Percentiles rank a stretch among this genome's conserved stretches.
phyloP scores from a whole-genome alignment of 176 grass and related monocot species.

The Triticum monococcum region DNA sequence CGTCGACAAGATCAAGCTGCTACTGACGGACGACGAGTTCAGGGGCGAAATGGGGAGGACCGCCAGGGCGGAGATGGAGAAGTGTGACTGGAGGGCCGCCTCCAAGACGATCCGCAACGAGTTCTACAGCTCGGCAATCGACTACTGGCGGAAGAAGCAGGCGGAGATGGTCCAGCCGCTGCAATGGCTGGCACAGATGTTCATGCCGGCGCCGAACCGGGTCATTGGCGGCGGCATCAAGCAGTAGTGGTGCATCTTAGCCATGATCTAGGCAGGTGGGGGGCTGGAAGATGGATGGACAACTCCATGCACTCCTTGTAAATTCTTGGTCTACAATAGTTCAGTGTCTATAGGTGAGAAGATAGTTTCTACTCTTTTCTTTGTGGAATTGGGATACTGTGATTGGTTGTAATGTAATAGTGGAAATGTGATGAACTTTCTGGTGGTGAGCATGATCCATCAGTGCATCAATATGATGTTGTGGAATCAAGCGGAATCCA shows the following conservation, averaged over 20 bases:
- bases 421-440: not conserved
- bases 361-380: slow-evolving; percentile 22
- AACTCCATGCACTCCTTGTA: slow-evolving; percentile 27
- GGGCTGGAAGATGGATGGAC: not conserved
- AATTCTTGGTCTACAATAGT: slow-evolving; percentile 17
- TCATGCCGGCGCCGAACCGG: slow-evolving; percentile 22
- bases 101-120: slow-evolving; percentile 83
- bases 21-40: slow-evolving; percentile 53
- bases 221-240: slow-evolving; percentile 7
- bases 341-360: slow-evolving; percentile 8
- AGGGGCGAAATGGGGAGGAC: slow-evolving; percentile 61
- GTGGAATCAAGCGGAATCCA: not conserved
- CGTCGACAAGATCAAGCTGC: slow-evolving; percentile 49
- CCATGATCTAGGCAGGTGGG: not conserved
- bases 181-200: slow-evolving; percentile 60
- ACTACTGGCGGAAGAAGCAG: slow-evolving; percentile 83
- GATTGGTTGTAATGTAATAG: not conserved
- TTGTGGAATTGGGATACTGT: slow-evolving; percentile 9
- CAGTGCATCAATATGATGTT: slow-evolving; percentile 7
- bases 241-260: not conserved
- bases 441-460: not conserved
- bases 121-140: slow-evolving; percentile 79
- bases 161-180: slow-evolving; percentile 55
- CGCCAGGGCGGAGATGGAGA: slow-evolving; percentile 77
- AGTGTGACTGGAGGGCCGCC: slow-evolving; percentile 72